Evolutionary conservation across 805 yeast species (phyloP).

Genomic region (Kuraishia hungarica): DNA sequence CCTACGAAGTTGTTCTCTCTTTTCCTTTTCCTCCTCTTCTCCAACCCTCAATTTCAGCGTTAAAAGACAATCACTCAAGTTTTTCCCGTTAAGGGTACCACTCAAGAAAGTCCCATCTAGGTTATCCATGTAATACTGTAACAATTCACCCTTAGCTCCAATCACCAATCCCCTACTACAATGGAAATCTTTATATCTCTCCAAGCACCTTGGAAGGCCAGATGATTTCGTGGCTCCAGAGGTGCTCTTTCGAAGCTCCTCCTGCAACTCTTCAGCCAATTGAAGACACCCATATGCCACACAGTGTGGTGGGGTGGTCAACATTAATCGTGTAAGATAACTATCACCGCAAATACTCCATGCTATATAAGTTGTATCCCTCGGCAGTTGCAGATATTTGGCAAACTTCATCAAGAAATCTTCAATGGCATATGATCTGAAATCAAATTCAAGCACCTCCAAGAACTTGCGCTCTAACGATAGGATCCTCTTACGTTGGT

Average conservation of each 20-base stretch:
- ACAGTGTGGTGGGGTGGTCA: slow-evolving; percentile 68
- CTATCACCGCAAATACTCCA: slow-evolving; percentile 78
- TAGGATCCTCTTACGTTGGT: slow-evolving; percentile 47
- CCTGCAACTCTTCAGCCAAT: slow-evolving; percentile 32
- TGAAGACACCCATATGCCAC: slow-evolving; percentile 63
- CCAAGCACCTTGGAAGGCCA: not conserved
- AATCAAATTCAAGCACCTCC: slow-evolving; percentile 76
- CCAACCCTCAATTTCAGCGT: slow-evolving; percentile 1
- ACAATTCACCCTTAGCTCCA: slow-evolving; percentile 11
- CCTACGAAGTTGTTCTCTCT: not conserved
- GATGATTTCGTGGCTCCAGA: not conserved
- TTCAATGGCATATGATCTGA: slow-evolving; percentile 61
- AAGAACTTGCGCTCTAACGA: slow-evolving; percentile 62
- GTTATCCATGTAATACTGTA: slow-evolving; percentile 23
- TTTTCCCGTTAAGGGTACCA: not conserved
- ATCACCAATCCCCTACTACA: slow-evolving; percentile 4
- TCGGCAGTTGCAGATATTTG: slow-evolving; percentile 37
- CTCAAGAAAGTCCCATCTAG: slow-evolving; percentile 15
- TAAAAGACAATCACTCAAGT: slow-evolving; percentile 1
- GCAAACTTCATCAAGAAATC: slow-evolving; percentile 54
- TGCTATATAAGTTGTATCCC: slow-evolving; percentile 42
- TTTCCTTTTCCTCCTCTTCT: not conserved
- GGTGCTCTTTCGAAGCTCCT: slow-evolving; percentile 10
- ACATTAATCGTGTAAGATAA: slow-evolving; percentile 56
- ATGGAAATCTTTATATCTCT: not conserved